These are phyloP conservation scores for Voacanga thouarsii DNA, from an alignment of 257 asterid genomes.

Conservation along the genomic window DNA sequence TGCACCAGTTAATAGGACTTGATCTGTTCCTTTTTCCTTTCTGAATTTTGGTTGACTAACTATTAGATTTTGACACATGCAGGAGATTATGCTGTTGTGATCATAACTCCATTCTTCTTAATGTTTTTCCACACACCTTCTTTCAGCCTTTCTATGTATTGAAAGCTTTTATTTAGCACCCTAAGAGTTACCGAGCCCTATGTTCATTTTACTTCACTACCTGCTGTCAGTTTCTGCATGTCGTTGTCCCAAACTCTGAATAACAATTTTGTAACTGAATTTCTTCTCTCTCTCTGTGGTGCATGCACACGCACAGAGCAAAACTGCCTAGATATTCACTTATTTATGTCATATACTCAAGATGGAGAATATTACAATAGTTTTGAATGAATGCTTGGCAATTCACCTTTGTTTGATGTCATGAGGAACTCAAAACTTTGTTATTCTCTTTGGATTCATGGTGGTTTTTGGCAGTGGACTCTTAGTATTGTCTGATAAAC, in stretches of 20 bases:
- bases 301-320: no score
- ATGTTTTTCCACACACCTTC: neutral
- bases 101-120: neutral
- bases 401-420: no score
- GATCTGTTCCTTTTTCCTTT: neutral
- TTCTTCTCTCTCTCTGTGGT: neutral
- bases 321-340: neutral
- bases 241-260: neutral
- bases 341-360: neutral
- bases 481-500: neutral
- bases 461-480: neutral
- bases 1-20: neutral
- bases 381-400: no score
- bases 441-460: neutral
- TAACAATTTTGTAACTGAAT: neutral
- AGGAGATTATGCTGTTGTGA: neutral
- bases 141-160: neutral
- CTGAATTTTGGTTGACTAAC: neutral
- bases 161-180: neutral
- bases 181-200: neutral
- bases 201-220: neutral
- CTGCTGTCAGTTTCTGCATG: neutral
- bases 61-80: neutral
- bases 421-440: neutral
- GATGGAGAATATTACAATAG: neutral